Evolutionary conservation across 176 grass and related monocot species (phyloP).

Genomic region (Urochloa ruziziensis): DNA sequence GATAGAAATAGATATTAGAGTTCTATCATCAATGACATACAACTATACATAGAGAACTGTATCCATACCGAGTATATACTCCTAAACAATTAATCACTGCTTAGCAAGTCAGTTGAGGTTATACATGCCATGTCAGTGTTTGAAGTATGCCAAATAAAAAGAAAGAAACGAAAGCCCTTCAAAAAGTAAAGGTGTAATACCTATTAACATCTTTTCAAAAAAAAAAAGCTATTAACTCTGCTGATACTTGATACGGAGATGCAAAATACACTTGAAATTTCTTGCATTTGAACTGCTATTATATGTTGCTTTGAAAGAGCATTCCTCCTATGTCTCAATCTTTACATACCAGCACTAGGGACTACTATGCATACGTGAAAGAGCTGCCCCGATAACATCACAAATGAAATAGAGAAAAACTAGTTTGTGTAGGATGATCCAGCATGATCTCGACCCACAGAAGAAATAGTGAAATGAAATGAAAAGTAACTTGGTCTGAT

Average conservation of each 20-base stretch:
- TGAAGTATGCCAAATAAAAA: constrained; percentile 6
- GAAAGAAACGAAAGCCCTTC: background rate
- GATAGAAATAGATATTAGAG: background rate
- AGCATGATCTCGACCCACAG: background rate
- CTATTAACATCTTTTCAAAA: too few relatives aligned
- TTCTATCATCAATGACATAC: background rate
- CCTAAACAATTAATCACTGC: background rate
- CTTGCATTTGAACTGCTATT: background rate
- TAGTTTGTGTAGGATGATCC: background rate
- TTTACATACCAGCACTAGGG: background rate
- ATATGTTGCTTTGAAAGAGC: background rate
- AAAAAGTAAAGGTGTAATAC: background rate
- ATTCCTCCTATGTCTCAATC: background rate
- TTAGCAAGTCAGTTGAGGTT: background rate
- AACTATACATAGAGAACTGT: background rate
- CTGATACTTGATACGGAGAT: background rate
- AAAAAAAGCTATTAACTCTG: background rate
- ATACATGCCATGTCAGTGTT: background rate
- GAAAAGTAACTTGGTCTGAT: background rate
- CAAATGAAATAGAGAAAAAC: background rate
- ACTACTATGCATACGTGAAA: constrained; percentile 2
- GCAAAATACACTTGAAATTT: background rate
- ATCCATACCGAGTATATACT: background rate
- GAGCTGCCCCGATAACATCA: background rate
- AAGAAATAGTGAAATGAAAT: constrained; percentile 11